Percentiles rank a stretch among this genome's conserved stretches.
These are phyloP conservation scores for Coemansia biformis DNA, from an alignment of 192 early-diverging fungal genomes.

Conservation along the genomic window DNA sequence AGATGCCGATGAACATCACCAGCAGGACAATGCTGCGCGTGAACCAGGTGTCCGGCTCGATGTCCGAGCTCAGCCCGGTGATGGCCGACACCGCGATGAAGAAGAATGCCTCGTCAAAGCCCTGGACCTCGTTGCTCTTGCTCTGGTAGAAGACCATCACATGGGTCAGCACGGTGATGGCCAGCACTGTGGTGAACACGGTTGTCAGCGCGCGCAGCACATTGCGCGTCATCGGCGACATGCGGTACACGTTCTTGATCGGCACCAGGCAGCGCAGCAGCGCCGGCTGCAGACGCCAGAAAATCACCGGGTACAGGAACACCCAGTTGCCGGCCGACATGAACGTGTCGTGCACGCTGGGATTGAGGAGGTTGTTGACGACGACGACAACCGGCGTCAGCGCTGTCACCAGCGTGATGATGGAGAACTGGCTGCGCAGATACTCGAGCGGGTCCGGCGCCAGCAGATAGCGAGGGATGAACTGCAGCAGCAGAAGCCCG, in stretches of 20 bases:
- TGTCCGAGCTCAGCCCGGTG: slow-evolving; percentile 63
- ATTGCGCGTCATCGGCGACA: slow-evolving; percentile 59
- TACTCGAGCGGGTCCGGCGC: slow-evolving; percentile 53
- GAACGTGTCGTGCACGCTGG: slow-evolving; percentile 47
- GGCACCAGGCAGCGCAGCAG: slow-evolving; percentile 57
- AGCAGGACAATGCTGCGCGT: slow-evolving; percentile 55
- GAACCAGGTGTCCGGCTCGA: slow-evolving; percentile 57
- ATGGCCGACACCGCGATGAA: slow-evolving; percentile 57
- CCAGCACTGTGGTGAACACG: slow-evolving; percentile 65
- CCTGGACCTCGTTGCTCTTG: slow-evolving; percentile 45
- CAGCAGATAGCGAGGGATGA: slow-evolving; percentile 57
- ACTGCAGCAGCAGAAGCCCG: slow-evolving; percentile 52
- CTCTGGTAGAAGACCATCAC: slow-evolving; percentile 58
- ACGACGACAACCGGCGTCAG: slow-evolving; percentile 52
- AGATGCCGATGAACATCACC: slow-evolving; percentile 68
- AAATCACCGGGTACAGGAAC: slow-evolving; percentile 59
- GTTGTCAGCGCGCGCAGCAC: slow-evolving; percentile 54
- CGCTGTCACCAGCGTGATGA: slow-evolving; percentile 56
- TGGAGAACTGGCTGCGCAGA: slow-evolving; percentile 47
- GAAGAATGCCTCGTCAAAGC: slow-evolving; percentile 57
- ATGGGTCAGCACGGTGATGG: slow-evolving; percentile 67
- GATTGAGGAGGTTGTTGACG: slow-evolving; percentile 34
- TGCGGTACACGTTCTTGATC: slow-evolving; percentile 58
- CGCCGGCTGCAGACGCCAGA: slow-evolving; percentile 61
- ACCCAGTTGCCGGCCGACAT: slow-evolving; percentile 56